A percentile compares a stretch with the other conserved stretches of the same genome.
Conservation (phyloP, 2,329 filamentous ascomycete genomes). For the Paramyrothecium sp. region DNA sequence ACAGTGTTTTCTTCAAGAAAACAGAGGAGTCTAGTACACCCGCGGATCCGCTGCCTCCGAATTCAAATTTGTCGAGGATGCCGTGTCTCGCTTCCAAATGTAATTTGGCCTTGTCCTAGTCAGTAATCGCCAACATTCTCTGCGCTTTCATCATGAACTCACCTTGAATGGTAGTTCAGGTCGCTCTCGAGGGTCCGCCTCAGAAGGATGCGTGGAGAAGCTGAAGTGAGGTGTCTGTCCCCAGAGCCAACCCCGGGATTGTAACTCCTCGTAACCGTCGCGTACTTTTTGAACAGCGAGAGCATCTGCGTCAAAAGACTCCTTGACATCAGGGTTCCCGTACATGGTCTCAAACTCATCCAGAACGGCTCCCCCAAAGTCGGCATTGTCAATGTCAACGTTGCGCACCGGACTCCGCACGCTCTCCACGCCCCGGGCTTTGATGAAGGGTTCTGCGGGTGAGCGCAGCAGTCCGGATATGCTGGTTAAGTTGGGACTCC, state of each 20-base stretch:
- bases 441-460: constrained; percentile 74
- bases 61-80: constrained; percentile 27
- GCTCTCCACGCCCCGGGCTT: constrained; percentile 84
- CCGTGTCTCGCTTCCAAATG: constrained; percentile 36
- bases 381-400: constrained; percentile 53
- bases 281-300: constrained; percentile 48
- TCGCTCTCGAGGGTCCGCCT: constrained; percentile 56
- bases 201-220: constrained; percentile 60
- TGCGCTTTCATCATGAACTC: constrained; percentile 10
- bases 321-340: constrained; percentile 33
- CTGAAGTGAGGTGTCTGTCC: constrained; percentile 83
- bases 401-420: constrained; percentile 84
- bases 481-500: constrained; percentile 68
- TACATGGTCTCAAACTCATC: constrained; percentile 70
- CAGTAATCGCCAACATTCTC: not conserved
- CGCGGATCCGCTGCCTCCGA: constrained; percentile 16
- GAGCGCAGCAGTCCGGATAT: constrained; percentile 73
- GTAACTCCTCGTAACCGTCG: constrained; percentile 27
- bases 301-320: constrained; percentile 47
- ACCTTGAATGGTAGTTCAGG: constrained; percentile 49
- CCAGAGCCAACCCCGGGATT: constrained; percentile 75
- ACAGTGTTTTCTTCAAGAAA: constrained; percentile 6
- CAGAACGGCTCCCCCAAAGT: constrained; percentile 56
- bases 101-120: constrained; percentile 23
- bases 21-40: not conserved